Evolutionary conservation across 179 eudicot species (phyloP), one percentile per base, ranked within the genome.

Genomic region (Silene coronaria): DNA sequence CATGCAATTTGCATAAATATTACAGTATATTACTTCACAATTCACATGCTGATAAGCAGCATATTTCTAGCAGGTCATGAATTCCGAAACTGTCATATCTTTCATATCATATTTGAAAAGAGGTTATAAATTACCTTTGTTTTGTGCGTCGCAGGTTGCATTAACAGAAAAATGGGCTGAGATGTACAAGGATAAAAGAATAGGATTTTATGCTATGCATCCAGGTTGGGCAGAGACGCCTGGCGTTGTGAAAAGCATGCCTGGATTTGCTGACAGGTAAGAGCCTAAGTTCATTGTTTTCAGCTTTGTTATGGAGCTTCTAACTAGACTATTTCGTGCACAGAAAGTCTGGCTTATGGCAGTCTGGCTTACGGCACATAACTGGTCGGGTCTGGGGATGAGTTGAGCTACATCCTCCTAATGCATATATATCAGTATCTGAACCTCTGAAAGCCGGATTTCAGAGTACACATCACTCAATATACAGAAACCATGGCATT

Each of bases 221-320:
- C 98, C 98, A 4, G 98, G 97, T 26, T 94, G 97, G 98, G 96
- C 95, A 19, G 96, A 87, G 86, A 94, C 97, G 23, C 96, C 96
- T 34, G 96, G 97, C 72, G 92, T 94, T 55, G 75, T 88, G 57
- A 89, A 81, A 58, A 92, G 96, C 81, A 74, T 94, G 80, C 97
- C 98, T 19, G 82, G 75, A 27, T 94, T 94, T 78, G 86, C 92
- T 60, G 78, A 92, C 83, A 75, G 78, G 97, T 94, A 86, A 78
- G 83, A n/a, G 22, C 68, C 45, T 2, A 42, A 36, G 2, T 30
- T 1, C 67, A 71, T 22, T 78, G 42, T 42, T 42, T 42, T 42
- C 13, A 42, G 48, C 48, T 42, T 42, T 38, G 6, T 9, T 12
- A 34, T 9, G 45, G 9, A 38, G 45, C 8, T 42, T 13, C 48